A percentile compares a stretch with the other conserved stretches of the same genome.
Evolutionary conservation across 169 alveolate species (phyloP).

Genomic region (Cryptosporidium tyzzeri): DNA sequence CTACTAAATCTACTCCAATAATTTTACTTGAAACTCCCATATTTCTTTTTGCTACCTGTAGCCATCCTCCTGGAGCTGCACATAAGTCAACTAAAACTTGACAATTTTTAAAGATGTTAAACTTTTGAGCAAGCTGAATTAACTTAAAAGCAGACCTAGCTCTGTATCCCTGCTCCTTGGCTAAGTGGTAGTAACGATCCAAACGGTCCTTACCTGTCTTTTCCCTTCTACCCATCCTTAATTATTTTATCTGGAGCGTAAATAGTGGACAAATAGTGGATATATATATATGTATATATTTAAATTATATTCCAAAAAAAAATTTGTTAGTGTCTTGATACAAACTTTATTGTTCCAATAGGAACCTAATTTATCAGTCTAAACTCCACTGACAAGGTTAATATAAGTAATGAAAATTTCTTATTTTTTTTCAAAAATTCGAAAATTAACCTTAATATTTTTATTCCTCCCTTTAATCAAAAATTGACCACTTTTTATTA

Average conservation of each 20-base stretch:
- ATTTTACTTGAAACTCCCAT: slow-evolving; percentile 94
- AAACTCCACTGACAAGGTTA: background rate
- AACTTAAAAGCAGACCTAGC: slow-evolving; percentile 99
- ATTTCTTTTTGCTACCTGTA: slow-evolving; percentile 93
- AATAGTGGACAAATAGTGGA: too few relatives aligned
- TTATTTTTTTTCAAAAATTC: background rate
- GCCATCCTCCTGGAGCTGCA: slow-evolving; percentile 99
- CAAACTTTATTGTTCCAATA: background rate
- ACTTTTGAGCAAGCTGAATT: slow-evolving; percentile 96
- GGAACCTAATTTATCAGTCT: background rate
- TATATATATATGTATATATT: background rate
- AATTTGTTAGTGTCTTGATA: background rate
- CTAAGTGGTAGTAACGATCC: slow-evolving; percentile 96
- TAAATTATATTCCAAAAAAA: background rate
- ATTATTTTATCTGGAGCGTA: background rate
- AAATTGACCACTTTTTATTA: background rate
- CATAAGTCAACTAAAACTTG: slow-evolving; percentile 94
- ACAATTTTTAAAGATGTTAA: slow-evolving; percentile 87
- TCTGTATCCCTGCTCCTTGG: slow-evolving; percentile 98
- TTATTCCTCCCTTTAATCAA: slow-evolving; percentile 11
- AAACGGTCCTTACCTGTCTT: slow-evolving; percentile 92
- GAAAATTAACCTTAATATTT: background rate
- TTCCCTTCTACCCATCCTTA: slow-evolving; percentile 86
- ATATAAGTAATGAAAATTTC: background rate
- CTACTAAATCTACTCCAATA: slow-evolving; percentile 97